Evolutionary conservation across 2,329 filamentous ascomycete genomes (phyloP).

Genomic region (Colletotrichum magnum): DNA sequence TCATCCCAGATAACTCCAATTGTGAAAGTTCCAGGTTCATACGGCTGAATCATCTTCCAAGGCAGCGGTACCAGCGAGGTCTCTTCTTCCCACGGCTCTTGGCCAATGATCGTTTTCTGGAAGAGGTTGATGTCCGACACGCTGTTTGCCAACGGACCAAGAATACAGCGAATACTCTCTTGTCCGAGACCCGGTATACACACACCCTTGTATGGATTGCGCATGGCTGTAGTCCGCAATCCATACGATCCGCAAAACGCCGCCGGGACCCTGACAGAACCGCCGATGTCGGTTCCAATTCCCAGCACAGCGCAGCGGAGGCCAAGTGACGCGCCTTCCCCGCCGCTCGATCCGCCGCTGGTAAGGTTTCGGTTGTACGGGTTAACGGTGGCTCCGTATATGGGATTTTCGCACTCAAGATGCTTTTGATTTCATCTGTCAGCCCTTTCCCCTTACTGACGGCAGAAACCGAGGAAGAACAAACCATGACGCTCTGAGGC

Average conservation of each 20-base stretch:
- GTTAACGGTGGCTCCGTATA: constrained; percentile 56
- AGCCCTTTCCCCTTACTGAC: no score
- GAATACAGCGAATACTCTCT: constrained; percentile 51
- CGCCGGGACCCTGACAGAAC: constrained; percentile 60
- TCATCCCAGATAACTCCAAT: constrained; percentile 45
- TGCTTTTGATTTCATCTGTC: constrained; percentile 33
- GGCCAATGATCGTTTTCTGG: constrained; percentile 53
- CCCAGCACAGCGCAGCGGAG: constrained; percentile 58
- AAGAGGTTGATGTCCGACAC: constrained; percentile 54
- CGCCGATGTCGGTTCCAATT: constrained; percentile 62
- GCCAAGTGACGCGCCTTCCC: constrained; percentile 58
- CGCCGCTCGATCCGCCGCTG: constrained; percentile 59
- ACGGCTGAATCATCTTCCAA: constrained; percentile 50
- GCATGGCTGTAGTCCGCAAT: constrained; percentile 54
- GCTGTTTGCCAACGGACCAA: constrained; percentile 42
- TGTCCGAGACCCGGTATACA: constrained; percentile 50
- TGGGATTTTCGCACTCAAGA: constrained; percentile 53
- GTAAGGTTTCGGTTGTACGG: constrained; percentile 55
- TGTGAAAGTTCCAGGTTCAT: constrained; percentile 29
- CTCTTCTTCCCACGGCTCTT: constrained; percentile 58
- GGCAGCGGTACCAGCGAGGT: constrained; percentile 56
- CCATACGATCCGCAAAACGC: constrained; percentile 60
- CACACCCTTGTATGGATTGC: constrained; percentile 48
- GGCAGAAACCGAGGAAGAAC: no score
- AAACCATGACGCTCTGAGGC: constrained; percentile 54